These are phyloP conservation scores for Candida sphagnicola DNA, from an alignment of 805 yeast genomes.

Conservation along the genomic window DNA sequence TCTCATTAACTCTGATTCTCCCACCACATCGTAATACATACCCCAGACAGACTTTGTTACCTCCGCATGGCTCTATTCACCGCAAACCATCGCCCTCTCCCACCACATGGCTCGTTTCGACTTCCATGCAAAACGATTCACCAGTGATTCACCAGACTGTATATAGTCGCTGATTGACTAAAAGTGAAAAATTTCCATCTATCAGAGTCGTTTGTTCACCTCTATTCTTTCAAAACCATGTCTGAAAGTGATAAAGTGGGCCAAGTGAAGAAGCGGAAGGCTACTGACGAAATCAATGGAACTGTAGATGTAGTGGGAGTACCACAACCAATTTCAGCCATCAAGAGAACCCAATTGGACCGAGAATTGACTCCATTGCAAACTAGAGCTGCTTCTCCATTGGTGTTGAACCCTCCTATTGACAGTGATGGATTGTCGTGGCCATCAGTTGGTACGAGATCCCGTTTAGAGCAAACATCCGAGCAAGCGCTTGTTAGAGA, in stretches of 20 bases:
- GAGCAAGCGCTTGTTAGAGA: constrained; percentile 68
- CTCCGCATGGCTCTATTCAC: no score
- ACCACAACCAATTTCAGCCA: constrained; percentile 18
- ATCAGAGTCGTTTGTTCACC: neutral
- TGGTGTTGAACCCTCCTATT: constrained; percentile 78
- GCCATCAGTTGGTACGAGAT: constrained; percentile 86
- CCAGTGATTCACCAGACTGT: neutral
- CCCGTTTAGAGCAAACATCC: constrained; percentile 62
- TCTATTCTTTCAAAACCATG: neutral
- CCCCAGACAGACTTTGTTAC: no score
- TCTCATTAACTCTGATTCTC: no score
- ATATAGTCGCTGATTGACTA: neutral
- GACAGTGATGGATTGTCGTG: constrained; percentile 90
- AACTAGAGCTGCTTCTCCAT: constrained; percentile 79
- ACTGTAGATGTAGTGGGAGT: constrained; percentile 5
- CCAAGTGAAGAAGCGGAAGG: neutral
- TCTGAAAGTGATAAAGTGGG: neutral
- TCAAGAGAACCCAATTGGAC: constrained; percentile 18
- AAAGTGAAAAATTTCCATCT: neutral
- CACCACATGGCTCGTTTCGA: no score
- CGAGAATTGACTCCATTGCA: constrained; percentile 49
- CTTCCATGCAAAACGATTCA: neutral
- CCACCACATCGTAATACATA: no score
- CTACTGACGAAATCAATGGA: constrained; percentile 12
- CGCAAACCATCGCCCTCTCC: no score